phyloP scores from a whole-genome alignment of 306 rosid species.

The Luffa acutangula region DNA sequence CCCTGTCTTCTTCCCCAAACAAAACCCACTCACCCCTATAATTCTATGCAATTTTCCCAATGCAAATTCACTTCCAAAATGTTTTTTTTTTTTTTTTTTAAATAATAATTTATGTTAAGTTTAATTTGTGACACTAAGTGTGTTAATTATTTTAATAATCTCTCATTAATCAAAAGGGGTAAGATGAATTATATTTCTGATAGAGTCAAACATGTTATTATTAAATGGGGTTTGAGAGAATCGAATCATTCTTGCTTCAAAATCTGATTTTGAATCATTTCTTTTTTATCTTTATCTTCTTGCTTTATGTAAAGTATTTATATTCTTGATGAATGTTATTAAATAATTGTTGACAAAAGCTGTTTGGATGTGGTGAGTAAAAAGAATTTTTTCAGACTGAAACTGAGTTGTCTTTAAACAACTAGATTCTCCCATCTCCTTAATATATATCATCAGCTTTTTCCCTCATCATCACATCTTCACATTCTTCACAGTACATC shows the following conservation, averaged over 20 bases:
- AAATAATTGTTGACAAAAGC: not conserved
- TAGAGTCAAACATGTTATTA: not conserved
- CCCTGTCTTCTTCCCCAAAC: not conserved
- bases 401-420: slow-evolving; percentile 1
- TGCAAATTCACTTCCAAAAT: not conserved
- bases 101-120: too few species aligned
- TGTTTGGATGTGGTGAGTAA: not conserved
- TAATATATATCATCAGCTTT: not conserved
- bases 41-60: not conserved
- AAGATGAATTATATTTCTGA: not conserved
- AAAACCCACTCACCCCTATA: not conserved
- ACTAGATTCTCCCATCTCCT: not conserved
- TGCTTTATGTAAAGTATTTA: not conserved
- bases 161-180: not conserved
- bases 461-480: not conserved
- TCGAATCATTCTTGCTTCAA: slow-evolving; percentile 5
- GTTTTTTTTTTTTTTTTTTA: not conserved
- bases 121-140: too few species aligned
- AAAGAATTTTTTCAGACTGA: not conserved
- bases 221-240: not conserved
- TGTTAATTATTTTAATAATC: not conserved
- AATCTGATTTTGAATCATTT: not conserved
- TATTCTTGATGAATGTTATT: not conserved
- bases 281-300: not conserved
- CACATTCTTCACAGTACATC: not conserved